Evolutionary conservation across 257 asterid species (phyloP).

Genomic region (Lycium barbarum): DNA sequence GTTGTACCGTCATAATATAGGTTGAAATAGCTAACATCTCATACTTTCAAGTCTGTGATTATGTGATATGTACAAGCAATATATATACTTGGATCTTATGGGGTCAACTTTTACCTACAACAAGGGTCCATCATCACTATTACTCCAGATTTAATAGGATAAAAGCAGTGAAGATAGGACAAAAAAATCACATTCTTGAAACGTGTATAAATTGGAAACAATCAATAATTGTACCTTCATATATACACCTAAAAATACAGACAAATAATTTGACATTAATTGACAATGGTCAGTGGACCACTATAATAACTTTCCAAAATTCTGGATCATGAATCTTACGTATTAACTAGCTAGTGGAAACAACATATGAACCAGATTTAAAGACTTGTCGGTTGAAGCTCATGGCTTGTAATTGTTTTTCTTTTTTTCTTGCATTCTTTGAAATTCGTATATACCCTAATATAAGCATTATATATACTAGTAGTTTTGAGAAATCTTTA

Average conservation of each 20-base stretch:
- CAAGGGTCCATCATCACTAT: background rate
- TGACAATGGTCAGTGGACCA: constrained; percentile 11
- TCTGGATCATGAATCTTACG: background rate
- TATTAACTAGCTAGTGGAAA: background rate
- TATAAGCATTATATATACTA: background rate
- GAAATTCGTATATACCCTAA: background rate
- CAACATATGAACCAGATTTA: background rate
- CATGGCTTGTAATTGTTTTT: background rate
- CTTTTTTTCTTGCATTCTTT: background rate
- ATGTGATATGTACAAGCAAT: background rate
- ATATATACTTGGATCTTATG: background rate
- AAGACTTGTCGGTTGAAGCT: constrained; percentile 16
- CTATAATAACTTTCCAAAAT: background rate
- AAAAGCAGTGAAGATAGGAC: background rate
- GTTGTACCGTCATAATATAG: too few species aligned
- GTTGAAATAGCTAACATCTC: background rate
- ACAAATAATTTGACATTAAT: constrained; percentile 20
- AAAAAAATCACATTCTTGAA: background rate
- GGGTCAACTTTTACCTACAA: constrained; percentile 6
- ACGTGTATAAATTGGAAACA: constrained; percentile 23
- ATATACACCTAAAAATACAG: background rate
- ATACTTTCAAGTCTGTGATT: constrained; percentile 9
- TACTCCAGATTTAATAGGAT: constrained; percentile 1
- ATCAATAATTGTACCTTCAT: constrained; percentile 18
- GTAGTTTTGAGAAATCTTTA: too few species aligned